Evolutionary conservation across 306 rosid species (phyloP), one percentile per base, ranked within the genome.

Genomic region (Pyrus communis): DNA sequence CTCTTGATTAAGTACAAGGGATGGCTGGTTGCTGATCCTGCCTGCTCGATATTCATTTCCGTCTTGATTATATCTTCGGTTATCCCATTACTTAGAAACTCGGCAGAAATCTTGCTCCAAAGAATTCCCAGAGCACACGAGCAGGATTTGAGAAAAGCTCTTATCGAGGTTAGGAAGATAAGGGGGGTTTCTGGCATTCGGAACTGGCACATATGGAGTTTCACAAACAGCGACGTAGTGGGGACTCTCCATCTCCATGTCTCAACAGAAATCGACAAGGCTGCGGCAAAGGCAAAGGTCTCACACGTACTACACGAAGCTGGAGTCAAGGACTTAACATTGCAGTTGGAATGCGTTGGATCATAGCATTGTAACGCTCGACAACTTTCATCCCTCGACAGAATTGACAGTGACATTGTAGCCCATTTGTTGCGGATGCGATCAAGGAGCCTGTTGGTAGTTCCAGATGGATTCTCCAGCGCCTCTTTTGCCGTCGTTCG

Each of bases 1-100:
- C 91, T 95, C 60, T 76, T 95, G 71, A 92, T 95, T n/a, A 89
- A 88, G 85, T 92, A 95, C 83, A 95, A 90, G 82, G 98, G 98
- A 57, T 95, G 98, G 97, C 92, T 90, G 60, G 82, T 84, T 63
- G 96, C 98, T 14, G 98, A 95, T 86, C 98, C 98, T 23, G 95
- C 95, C 52, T 92, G 96, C 89, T 95, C 98, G 31, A 92, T 95
- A 80, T 95, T 92, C 71, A 95, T 95, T 75, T 95, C 99, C 2
- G 69, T 95, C 78, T 80, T 92, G 75, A 92, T 95, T 58, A 78
- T 95, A 71, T 82, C 97, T 76, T 92, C 99, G 1, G 99, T 95
- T 60, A 87, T 95, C 78, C 96, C 97, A 61, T 84, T 95, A 70
- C 97, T 92, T 61, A 85, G 93, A 83, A 95, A 95, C 85, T 83